phyloP scores from a whole-genome alignment of 2,329 filamentous ascomycete species.

The Ophiosphaerella herpotricha region DNA sequence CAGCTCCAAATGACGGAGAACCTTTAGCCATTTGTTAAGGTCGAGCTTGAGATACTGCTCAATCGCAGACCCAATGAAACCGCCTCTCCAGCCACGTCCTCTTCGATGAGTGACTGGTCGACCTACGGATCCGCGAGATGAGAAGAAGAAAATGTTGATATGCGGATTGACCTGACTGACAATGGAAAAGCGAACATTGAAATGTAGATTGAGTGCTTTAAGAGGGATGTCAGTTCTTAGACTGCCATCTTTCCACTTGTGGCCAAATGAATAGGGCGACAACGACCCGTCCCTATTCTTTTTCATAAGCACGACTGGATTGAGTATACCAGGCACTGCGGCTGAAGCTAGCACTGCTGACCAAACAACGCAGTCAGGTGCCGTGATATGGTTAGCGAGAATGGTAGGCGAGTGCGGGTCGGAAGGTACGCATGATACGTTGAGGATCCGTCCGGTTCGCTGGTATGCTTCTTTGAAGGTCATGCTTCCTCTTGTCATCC shows the following conservation, averaged over 20 bases:
- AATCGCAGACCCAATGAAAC: constrained; percentile 87
- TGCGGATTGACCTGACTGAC: constrained; percentile 90
- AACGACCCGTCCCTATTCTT: constrained; percentile 78
- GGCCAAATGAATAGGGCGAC: constrained; percentile 90
- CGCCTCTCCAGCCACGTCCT: constrained; percentile 93
- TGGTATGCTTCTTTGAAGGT: constrained; percentile 96
- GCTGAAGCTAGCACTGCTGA: constrained; percentile 93
- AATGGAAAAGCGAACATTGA: constrained; percentile 98
- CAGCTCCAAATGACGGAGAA: constrained; percentile 88
- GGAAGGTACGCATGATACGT: constrained; percentile 93
- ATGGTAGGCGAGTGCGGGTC: constrained; percentile 94
- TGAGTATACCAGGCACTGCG: constrained; percentile 92
- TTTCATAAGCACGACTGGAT: constrained; percentile 90
- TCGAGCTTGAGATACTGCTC: constrained; percentile 97
- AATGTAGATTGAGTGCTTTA: constrained; percentile 91
- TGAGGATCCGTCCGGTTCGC: constrained; percentile 89
- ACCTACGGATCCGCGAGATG: constrained; percentile 86
- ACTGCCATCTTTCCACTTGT: constrained; percentile 99
- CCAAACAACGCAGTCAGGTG: constrained; percentile 97
- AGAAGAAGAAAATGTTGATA: constrained; percentile 99
- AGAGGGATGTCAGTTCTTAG: constrained; percentile 94
- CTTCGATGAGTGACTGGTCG: constrained; percentile 91
- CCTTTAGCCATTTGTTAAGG: constrained; percentile 96
- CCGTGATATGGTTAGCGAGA: constrained; percentile 91
- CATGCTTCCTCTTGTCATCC: constrained; percentile 89